Base-by-base conservation (phyloP, 805 yeast species). In the Wickerhamiella brachini region DNA sequence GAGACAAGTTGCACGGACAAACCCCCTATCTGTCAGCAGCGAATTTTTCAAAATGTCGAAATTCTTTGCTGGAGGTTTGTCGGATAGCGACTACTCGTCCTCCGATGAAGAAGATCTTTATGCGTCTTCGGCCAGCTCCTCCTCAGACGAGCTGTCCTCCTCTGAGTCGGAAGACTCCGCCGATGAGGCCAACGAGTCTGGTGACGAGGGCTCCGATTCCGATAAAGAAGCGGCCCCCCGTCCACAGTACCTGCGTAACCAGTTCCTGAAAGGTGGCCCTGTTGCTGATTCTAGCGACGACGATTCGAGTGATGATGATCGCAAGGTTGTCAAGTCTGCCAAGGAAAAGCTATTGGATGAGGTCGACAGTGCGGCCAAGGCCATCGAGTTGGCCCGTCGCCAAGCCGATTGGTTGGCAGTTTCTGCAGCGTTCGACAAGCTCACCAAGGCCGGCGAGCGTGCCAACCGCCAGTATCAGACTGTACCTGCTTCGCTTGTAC, bases 331-430 rank as follows among this genome's bases (percentile, higher is more conserved):
- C 59, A 89, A 86, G 71, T 81, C 93, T 53, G 95, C 97, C 50
- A 86, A 83, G 70, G 97, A 89, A 57, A 93, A 90, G 72, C 75
- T 88, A 54, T 67, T 88, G 59, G 97, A 88, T 64, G 98, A 93
- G 67, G 77, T 93, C 71, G 81, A 78, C 59, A 73, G 73, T 23
- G 68, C 77, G 34, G 77, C 82, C 59, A 81, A 79, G 61, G 74
- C 78, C 49, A 78, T 88, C 61, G 88, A 82, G 62, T 75, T 76
- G 53, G 80, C 81, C 48, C 80, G 79, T 61, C 76, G 77, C 68
- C 75, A 76, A 57, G 79, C 78, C 62, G 90, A 85, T 68, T 90
- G 96, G 95, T 75, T 80, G 51, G 71, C 76, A 42, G 82, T 85
- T 45, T 76, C 82, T 17, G 51, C 59, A 42, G 94, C 85, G 61